A percentile compares a stretch with the other conserved stretches of the same genome.
Evolutionary conservation across 2,329 filamentous ascomycete genomes (phyloP).

Genomic region (Venturia carpophila): DNA sequence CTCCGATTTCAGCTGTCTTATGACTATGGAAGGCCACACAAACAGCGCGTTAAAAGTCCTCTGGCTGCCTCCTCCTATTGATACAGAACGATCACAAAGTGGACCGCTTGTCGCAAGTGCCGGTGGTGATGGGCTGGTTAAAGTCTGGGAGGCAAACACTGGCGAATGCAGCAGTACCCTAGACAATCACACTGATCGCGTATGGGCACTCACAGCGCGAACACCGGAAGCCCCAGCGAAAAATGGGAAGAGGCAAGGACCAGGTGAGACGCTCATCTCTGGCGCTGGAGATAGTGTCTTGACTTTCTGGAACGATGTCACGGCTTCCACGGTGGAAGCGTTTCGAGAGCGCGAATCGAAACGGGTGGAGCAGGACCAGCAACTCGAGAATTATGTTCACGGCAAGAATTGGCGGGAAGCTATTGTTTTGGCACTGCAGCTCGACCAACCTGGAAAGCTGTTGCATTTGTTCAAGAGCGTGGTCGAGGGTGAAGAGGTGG

Average conservation of each 20-base stretch:
- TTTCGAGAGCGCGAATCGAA: constrained; percentile 66
- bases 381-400: constrained; percentile 86
- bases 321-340: constrained; percentile 66
- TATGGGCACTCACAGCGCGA: constrained; percentile 80
- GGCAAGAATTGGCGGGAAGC: constrained; percentile 84
- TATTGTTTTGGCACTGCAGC: constrained; percentile 81
- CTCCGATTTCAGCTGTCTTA: constrained; percentile 81
- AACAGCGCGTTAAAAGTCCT: constrained; percentile 91
- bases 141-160: constrained; percentile 84
- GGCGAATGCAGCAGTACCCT: constrained; percentile 83
- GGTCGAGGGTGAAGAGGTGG: constrained; percentile 53
- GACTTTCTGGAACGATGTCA: constrained; percentile 94
- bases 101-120: constrained; percentile 73
- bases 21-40: constrained; percentile 93
- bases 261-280: constrained; percentile 57
- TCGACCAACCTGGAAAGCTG: constrained; percentile 87
- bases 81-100: constrained; percentile 34
- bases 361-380: constrained; percentile 88
- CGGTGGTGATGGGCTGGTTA: constrained; percentile 88
- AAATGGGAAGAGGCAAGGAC: neutral
- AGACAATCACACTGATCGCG: constrained; percentile 93
- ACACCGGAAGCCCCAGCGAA: constrained; percentile 32
- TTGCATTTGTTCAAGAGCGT: constrained; percentile 78
- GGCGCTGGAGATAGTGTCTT: constrained; percentile 88
- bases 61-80: constrained; percentile 59